Base-by-base conservation (phyloP, 2,329 filamentous ascomycete genomes). In the Cladosporium halotolerans region DNA sequence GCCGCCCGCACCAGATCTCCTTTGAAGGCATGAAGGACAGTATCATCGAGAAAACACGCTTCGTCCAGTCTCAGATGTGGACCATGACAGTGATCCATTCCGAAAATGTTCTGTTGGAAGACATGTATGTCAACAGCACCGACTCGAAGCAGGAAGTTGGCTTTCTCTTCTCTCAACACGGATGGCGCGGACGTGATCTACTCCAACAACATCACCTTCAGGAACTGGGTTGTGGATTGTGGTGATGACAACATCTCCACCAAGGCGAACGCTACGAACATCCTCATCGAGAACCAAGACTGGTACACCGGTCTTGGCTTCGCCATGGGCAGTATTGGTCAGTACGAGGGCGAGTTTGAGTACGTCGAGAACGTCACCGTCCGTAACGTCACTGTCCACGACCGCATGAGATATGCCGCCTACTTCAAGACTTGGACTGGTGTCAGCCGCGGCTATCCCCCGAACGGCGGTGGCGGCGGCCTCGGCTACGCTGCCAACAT, bases 51-150 rank as follows among this genome's bases (percentile, higher is more conserved):
- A 72, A 77, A 3, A 55, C 82, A 13, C 69, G 70, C 2, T 81
- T 80, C 57, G 66, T 83, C 7, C 74, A 79, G 55, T 79, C 74
- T 55, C 80, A 83, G 66, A 83, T 83, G 80, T 83, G 80, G 62
- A 65, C 64, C 4, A 76, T 82, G 72, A 76, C 76, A 1, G 72
- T 80, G 31, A 77, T 76, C 9, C 67, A 76, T 61, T 76, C 75
- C 3, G 56, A 73, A 6, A 66, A 76, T 45, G 65, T 77, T 1
- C 64, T 76, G 0, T 67, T 82, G 6, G 69, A 77, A 46, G 71
- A 77, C 55, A 79, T 82, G 33, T 72, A 75, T 56, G 72, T 80
- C 52, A 81, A 81, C 66, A 81, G 73, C 62, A 76, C 73, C 11
- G 48, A 51, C 14, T 16, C 40, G 9, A 44, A 11, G 68, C 64